Evolutionary conservation across 371 early-diverging fungal species (phyloP).

Genomic region (Zychaea mexicana): DNA sequence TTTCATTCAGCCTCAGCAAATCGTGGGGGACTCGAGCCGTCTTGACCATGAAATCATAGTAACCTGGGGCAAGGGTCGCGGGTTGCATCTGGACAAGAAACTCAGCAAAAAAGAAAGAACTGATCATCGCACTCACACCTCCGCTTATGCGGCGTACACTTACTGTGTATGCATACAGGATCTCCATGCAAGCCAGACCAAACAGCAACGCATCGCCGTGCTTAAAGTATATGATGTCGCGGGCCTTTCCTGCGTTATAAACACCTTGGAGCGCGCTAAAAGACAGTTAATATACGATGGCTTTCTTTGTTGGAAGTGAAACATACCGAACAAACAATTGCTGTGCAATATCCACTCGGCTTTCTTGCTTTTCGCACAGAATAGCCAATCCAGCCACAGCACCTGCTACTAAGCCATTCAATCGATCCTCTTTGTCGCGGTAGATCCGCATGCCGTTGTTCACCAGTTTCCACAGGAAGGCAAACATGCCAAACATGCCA

Average conservation of each 20-base stretch:
- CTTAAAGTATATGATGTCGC: constrained; percentile 64
- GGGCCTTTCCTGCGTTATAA: constrained; percentile 62
- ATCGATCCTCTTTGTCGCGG: constrained; percentile 60
- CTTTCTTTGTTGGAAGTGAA: not conserved
- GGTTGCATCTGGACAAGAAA: constrained; percentile 55
- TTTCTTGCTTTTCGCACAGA: constrained; percentile 61
- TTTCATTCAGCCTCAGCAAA: constrained; percentile 51
- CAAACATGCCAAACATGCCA: constrained; percentile 73
- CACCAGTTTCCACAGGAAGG: constrained; percentile 75
- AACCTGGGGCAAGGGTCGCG: constrained; percentile 65
- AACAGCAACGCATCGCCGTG: constrained; percentile 69
- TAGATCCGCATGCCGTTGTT: constrained; percentile 65
- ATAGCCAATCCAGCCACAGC: constrained; percentile 60
- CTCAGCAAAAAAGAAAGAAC: not conserved
- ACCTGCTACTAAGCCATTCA: constrained; percentile 64
- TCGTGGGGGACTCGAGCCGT: constrained; percentile 65
- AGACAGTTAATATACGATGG: not conserved
- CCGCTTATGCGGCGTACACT: too few species aligned
- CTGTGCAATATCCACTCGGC: constrained; percentile 66
- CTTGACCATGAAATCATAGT: constrained; percentile 66
- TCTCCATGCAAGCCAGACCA: constrained; percentile 58
- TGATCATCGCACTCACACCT: too few species aligned
- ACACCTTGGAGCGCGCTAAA: constrained; percentile 58
- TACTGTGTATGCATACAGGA: constrained; percentile 71
- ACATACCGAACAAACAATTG: constrained; percentile 58